phyloP scores from a whole-genome alignment of 2,329 filamentous ascomycete species.

The Leptosphaerulina australis region DNA sequence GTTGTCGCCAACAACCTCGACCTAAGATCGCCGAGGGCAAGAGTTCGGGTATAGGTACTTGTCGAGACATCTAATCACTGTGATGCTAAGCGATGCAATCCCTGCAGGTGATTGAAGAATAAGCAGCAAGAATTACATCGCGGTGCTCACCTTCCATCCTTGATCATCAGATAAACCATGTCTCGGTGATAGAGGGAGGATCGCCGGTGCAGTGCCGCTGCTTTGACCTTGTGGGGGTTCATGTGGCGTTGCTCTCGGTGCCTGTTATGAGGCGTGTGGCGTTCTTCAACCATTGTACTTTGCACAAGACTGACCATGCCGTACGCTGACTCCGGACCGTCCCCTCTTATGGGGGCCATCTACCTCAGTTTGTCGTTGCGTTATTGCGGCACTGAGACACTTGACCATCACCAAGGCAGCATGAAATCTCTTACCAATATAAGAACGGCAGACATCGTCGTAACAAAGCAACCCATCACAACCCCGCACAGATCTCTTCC shows the following conservation, averaged over 20 bases:
- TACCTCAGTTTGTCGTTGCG: constrained; percentile 16
- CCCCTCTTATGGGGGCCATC: constrained; percentile 20
- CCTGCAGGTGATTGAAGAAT: constrained; percentile 5
- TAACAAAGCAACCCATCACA: constrained; percentile 14
- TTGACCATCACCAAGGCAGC: constrained; percentile 12
- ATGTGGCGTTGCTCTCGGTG: constrained; percentile 19
- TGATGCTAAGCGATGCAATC: constrained; percentile 14
- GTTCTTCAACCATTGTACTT: constrained; percentile 13
- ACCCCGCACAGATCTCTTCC: constrained; percentile 14
- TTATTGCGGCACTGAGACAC: constrained; percentile 23
- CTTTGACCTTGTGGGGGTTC: constrained; percentile 17
- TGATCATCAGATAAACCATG: constrained; percentile 9
- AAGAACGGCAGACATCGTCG: constrained; percentile 16
- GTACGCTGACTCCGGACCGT: constrained; percentile 18
- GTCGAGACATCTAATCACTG: constrained; percentile 18
- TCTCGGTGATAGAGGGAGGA: constrained; percentile 12
- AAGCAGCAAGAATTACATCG: neutral
- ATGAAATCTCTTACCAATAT: constrained; percentile 16
- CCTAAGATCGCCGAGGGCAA: neutral
- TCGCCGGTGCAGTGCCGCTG: constrained; percentile 14
- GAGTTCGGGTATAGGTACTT: constrained; percentile 10
- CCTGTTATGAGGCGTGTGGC: constrained; percentile 18
- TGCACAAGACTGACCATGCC: constrained; percentile 17
- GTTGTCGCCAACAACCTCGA: neutral
- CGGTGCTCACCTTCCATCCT: constrained; percentile 1